Conservation (phyloP, 78 protist genomes). For the Dictyostelium intermedium region DNA sequence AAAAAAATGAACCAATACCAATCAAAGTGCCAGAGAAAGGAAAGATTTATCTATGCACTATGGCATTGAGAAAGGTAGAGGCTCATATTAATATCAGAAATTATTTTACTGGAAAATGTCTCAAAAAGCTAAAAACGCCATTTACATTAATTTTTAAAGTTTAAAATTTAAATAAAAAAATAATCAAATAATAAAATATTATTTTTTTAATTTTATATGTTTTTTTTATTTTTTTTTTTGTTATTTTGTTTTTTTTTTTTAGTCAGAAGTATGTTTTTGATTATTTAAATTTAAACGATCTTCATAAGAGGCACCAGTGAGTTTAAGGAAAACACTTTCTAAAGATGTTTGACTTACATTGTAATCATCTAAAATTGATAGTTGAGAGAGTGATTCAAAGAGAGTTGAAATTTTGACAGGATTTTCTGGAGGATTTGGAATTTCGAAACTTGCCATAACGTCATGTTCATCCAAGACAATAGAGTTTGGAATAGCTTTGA, state of each 20-base stretch:
- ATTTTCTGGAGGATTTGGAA: slow-evolving; percentile 4
- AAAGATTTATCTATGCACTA: too few species aligned
- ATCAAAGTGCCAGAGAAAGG: too few species aligned
- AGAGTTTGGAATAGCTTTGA: neutral
- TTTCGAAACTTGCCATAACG: slow-evolving; percentile 21
- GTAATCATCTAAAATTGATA: slow-evolving; percentile 7
- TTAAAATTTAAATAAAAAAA: too few species aligned
- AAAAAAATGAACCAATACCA: too few species aligned
- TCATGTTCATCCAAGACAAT: slow-evolving; percentile 20
- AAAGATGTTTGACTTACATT: slow-evolving; percentile 36
- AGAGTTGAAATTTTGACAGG: neutral
- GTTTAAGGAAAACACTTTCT: slow-evolving; percentile 48
- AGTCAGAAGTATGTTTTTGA: neutral
- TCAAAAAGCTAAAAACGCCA: too few species aligned
- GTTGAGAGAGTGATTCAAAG: neutral
- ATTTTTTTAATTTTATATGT: too few species aligned
- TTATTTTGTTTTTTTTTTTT: neutral
- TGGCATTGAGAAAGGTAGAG: too few species aligned
- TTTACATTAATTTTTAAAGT: too few species aligned
- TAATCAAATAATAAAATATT: too few species aligned
- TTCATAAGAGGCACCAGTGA: slow-evolving; percentile 29
- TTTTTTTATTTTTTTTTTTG: too few species aligned
- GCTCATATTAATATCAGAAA: too few species aligned
- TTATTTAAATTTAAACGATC: neutral
- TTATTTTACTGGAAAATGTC: too few species aligned